Percentiles rank a stretch among this genome's conserved stretches.
These are phyloP conservation scores for Colletotrichum nymphaeae DNA, from an alignment of 2,329 filamentous ascomycete species.

Conservation along the genomic window DNA sequence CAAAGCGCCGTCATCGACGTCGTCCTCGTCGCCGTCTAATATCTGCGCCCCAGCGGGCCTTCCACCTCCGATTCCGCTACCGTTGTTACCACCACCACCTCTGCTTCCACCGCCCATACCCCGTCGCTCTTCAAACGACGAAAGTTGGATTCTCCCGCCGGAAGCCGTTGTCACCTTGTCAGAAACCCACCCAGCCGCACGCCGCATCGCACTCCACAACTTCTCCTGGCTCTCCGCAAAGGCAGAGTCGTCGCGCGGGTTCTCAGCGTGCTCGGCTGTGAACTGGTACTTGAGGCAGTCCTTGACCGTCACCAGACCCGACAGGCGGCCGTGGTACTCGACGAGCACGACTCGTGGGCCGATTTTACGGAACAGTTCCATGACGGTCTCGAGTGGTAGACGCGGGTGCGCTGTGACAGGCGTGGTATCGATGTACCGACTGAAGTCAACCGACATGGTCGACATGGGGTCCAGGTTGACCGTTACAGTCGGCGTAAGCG, in stretches of 20 bases:
- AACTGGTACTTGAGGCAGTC: constrained; percentile 98
- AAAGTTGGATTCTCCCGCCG: constrained; percentile 68
- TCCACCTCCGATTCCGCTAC: not conserved
- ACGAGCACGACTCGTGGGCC: constrained; percentile 93
- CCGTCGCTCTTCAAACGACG: constrained; percentile 51
- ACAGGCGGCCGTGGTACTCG: constrained; percentile 86
- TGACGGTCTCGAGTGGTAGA: constrained; percentile 92
- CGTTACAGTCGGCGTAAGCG: constrained; percentile 59
- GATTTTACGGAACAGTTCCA: constrained; percentile 99
- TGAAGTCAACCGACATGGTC: constrained; percentile 78
- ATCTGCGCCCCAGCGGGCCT: constrained; percentile 45
- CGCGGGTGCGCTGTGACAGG: constrained; percentile 92
- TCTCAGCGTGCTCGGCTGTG: constrained; percentile 89
- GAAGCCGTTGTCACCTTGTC: constrained; percentile 63
- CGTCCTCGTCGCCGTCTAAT: constrained; percentile 55
- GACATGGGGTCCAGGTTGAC: constrained; percentile 68
- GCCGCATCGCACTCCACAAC: constrained; percentile 70
- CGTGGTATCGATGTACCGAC: constrained; percentile 87
- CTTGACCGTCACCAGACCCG: constrained; percentile 92
- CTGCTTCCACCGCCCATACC: constrained; percentile 54
- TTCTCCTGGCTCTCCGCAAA: constrained; percentile 70
- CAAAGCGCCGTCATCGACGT: constrained; percentile 51
- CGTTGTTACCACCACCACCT: constrained; percentile 45
- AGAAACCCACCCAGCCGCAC: constrained; percentile 68
- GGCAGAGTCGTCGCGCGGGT: constrained; percentile 70